Conservation (phyloP, 768 basidiomycete species). For the Mycena epipterygia region DNA sequence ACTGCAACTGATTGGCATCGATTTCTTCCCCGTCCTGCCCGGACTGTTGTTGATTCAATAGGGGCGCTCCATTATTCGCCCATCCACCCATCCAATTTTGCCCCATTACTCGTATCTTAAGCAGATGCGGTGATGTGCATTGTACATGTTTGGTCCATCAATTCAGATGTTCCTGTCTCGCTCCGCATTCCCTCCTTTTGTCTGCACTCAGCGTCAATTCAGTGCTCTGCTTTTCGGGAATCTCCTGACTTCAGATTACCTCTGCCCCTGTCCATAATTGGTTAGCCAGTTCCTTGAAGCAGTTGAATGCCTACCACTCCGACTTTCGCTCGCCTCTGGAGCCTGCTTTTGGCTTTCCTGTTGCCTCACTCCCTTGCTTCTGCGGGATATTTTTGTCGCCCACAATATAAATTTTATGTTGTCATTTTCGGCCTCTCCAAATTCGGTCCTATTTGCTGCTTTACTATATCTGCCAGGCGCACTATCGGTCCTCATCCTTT, state of each 20-base stretch:
- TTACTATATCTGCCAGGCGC: not conserved
- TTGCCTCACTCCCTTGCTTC: not conserved
- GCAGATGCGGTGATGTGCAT: not conserved
- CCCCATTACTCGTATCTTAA: not conserved
- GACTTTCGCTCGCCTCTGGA: not conserved
- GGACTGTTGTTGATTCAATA: too few relatives aligned
- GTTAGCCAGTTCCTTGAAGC: not conserved
- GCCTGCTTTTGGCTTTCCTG: not conserved
- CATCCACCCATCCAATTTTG: too few relatives aligned
- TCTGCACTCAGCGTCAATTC: not conserved
- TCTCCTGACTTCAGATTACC: not conserved
- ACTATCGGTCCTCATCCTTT: not conserved
- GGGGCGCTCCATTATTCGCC: too few relatives aligned
- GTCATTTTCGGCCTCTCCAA: not conserved
- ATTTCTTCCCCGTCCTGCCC: too few relatives aligned
- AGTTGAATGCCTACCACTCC: not conserved
- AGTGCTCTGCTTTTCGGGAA: not conserved
- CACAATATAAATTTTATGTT: not conserved
- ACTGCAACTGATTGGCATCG: too few relatives aligned
- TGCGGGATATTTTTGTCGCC: not conserved
- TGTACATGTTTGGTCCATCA: not conserved
- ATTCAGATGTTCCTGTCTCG: not conserved
- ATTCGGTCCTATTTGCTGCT: not conserved
- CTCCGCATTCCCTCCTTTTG: slow-evolving; percentile 1
- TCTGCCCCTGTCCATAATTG: not conserved